Evolutionary conservation across 371 early-diverging fungal genomes (phyloP).

Genomic region (Blakeslea trispora): DNA sequence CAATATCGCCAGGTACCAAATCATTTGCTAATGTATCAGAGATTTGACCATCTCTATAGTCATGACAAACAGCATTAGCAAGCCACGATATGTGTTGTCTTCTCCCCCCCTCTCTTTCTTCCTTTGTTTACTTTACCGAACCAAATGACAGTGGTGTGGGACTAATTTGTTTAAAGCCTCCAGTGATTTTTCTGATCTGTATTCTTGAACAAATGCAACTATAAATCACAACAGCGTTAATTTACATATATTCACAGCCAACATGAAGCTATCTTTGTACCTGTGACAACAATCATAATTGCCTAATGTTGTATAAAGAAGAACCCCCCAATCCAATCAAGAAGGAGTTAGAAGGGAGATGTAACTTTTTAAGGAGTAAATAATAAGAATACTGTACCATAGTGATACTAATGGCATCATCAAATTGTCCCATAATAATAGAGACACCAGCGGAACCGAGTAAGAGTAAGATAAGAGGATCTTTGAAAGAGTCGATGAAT

Average conservation of each 20-base stretch:
- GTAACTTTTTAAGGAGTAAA: neutral
- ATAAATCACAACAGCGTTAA: conserved; percentile 1
- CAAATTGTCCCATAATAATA: conserved; percentile 82
- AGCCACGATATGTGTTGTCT: too few species aligned
- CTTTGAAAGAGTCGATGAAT: conserved; percentile 44
- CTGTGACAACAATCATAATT: conserved; percentile 85
- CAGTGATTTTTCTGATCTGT: conserved; percentile 82
- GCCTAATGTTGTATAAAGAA: too few species aligned
- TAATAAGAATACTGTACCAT: conserved; percentile 56
- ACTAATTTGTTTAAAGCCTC: conserved; percentile 88
- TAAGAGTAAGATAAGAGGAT: conserved; percentile 84
- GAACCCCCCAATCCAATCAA: neutral
- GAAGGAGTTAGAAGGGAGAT: conserved; percentile 1
- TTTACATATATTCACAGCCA: neutral
- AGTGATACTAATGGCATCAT: conserved; percentile 94
- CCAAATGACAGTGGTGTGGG: conserved; percentile 81
- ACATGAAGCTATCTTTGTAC: conserved; percentile 36
- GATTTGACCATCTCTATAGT: conserved; percentile 59
- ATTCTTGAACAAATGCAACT: conserved; percentile 93
- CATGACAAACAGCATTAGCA: neutral
- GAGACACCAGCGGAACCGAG: conserved; percentile 88
- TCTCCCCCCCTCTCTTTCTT: neutral
- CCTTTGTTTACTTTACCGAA: conserved; percentile 51
- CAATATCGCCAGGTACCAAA: conserved; percentile 86
- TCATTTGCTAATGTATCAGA: conserved; percentile 65